Conservation (phyloP, 2,329 filamentous ascomycete species). For the Penicillium janthinellum region DNA sequence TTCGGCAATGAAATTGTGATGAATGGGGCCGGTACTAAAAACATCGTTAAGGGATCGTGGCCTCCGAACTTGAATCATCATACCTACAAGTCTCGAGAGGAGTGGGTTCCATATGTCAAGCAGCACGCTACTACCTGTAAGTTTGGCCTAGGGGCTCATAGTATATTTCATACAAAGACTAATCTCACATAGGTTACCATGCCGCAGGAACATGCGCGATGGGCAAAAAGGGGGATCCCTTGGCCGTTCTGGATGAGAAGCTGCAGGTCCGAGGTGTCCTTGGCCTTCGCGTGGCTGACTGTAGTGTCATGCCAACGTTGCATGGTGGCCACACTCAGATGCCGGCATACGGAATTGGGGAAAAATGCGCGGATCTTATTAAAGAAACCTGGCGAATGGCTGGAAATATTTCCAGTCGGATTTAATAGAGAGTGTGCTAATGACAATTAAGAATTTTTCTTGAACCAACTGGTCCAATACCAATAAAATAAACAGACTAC, state of each 20-base stretch:
- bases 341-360: constrained; percentile 61
- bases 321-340: constrained; percentile 59
- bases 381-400: constrained; percentile 40
- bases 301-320: constrained; percentile 55
- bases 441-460: too few relatives aligned
- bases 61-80: constrained; percentile 57
- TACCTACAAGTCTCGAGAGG: constrained; percentile 54
- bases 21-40: constrained; percentile 59
- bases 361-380: constrained; percentile 56
- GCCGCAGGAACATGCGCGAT: constrained; percentile 61
- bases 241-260: constrained; percentile 57
- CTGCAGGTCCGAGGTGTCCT: constrained; percentile 56
- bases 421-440: neutral
- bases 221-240: constrained; percentile 51
- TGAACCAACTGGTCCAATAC: too few relatives aligned
- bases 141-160: constrained; percentile 17
- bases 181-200: constrained; percentile 52
- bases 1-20: constrained; percentile 64
- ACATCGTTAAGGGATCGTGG: constrained; percentile 63
- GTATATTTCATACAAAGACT: neutral
- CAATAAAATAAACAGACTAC: too few relatives aligned
- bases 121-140: constrained; percentile 63
- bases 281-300: constrained; percentile 57
- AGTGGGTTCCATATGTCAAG: constrained; percentile 61
- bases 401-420: constrained; percentile 21